Evolutionary conservation across 2,329 filamentous ascomycete genomes (phyloP), one percentile per base, ranked within the genome.

Genomic region (Emergomyces africanus): DNA sequence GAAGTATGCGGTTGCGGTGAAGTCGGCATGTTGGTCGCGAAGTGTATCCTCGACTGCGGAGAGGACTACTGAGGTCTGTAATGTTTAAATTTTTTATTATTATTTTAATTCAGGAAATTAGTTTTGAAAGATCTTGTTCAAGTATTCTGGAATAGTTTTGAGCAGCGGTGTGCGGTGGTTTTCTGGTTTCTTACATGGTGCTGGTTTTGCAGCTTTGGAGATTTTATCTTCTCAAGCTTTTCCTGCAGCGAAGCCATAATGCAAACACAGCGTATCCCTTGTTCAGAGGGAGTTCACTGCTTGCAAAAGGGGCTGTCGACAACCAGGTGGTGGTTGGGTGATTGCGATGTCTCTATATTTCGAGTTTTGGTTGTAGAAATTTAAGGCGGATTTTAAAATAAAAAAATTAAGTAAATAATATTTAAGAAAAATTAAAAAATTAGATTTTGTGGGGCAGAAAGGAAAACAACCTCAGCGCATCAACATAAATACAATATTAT

Each of bases 191-290:
- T 66, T 78, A 94, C 90, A 82, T 91, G 90, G 74, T 95, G 85
- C 77, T 96, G 91, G 73, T 89, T 96, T 75, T 97, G 89, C 69
- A 96, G 84, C 75, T 95, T 96, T 59, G 94, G 94, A 71, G 89
- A 94, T 76, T 94, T 89, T 74, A 97, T 96, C 83, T 95, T 96
- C 78, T 92, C 89, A 72, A 99, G 84, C 80, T 90, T 95, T 79
- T 96, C 92, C 73, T 88, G 85, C 69, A 97, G 78, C 74, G 84
- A 83, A 77, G 74, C 73, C 77, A 79, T 79, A 67, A 67, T 75
- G 70, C 66, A 46, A 44, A 35, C 33, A 35, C 59, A 58, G 64
- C 37, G 56, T 28, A 30, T 64, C 64, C 59, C 63, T 64, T 67
- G 67, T 64, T 62, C 61, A 60, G 62, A 58, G 64, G 65, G 66